Percentiles rank a stretch among this genome's conserved stretches.
Evolutionary conservation across 2,329 filamentous ascomycete species (phyloP).

Genomic region (Ambrosiella xylebori): DNA sequence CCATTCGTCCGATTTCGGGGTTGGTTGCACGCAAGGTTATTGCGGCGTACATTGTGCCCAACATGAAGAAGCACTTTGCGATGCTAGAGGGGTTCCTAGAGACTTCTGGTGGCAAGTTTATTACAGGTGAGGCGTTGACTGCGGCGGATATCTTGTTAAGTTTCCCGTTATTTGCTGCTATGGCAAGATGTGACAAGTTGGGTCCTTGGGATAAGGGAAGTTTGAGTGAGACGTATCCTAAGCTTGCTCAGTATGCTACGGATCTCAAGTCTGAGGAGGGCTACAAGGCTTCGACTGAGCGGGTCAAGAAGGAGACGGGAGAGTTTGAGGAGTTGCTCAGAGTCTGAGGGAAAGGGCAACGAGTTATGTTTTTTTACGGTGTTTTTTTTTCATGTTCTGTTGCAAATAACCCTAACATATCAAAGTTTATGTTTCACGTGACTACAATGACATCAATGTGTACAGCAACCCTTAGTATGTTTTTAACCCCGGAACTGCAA

Average conservation of each 20-base stretch:
- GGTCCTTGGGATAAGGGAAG: slow-evolving; percentile 7
- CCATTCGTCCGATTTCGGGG: slow-evolving; percentile 34
- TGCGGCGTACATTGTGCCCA: slow-evolving; percentile 28
- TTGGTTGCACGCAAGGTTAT: slow-evolving; percentile 27
- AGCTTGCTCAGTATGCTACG: slow-evolving; percentile 4
- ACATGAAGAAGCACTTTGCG: slow-evolving; percentile 29
- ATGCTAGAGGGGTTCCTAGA: slow-evolving; percentile 33
- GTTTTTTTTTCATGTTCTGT: background rate
- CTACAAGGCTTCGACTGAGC: slow-evolving; percentile 30
- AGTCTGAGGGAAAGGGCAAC: background rate
- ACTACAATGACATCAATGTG: background rate
- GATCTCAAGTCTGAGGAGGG: slow-evolving; percentile 22
- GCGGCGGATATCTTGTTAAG: slow-evolving; percentile 37
- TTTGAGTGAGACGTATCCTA: slow-evolving; percentile 9
- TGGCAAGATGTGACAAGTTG: slow-evolving; percentile 9
- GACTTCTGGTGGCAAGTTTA: slow-evolving; percentile 28
- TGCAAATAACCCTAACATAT: background rate
- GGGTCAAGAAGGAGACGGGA: slow-evolving; percentile 33
- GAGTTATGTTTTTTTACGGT: background rate
- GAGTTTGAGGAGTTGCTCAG: slow-evolving; percentile 16
- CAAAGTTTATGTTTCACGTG: background rate
- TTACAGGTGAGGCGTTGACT: slow-evolving; percentile 32
- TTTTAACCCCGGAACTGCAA: background rate
- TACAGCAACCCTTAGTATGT: background rate
- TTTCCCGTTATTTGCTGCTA: slow-evolving; percentile 32